A percentile compares a stretch with the other conserved stretches of the same genome.
phyloP scores from a whole-genome alignment of 345 rosid species.

The Erodium maritimum region DNA sequence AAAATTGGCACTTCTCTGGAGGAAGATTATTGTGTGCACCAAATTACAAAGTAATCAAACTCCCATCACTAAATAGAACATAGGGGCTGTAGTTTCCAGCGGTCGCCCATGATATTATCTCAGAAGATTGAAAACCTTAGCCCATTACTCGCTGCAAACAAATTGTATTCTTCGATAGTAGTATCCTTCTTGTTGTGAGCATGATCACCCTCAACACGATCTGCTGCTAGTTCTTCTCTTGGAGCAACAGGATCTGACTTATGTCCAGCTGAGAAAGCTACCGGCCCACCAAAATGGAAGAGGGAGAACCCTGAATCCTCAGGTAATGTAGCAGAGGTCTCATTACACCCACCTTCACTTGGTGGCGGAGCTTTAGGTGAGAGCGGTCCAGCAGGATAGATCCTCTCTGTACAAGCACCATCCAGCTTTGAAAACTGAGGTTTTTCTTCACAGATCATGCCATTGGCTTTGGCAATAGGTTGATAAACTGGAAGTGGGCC shows the following conservation, averaged over 20 bases:
- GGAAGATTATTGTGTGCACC: constrained; percentile 28
- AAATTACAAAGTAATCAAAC: constrained; percentile 25
- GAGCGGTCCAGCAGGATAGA: constrained; percentile 16
- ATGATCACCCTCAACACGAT: constrained; percentile 30
- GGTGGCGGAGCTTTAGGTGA: constrained; percentile 17
- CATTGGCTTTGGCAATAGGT: constrained; percentile 33
- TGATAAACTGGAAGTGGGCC: constrained; percentile 44
- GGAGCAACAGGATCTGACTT: constrained; percentile 20
- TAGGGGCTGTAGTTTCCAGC: no score
- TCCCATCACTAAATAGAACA: constrained; percentile 13
- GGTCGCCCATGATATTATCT: constrained; percentile 19
- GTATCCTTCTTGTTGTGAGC: constrained; percentile 39
- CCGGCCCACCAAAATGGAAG: constrained; percentile 86
- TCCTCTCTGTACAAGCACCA: constrained; percentile 26
- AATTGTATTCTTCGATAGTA: constrained; percentile 62
- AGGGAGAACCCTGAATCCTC: constrained; percentile 52
- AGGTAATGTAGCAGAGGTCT: constrained; percentile 16
- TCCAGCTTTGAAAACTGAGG: constrained; percentile 18
- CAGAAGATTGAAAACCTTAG: constrained; percentile 57
- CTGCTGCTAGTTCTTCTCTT: constrained; percentile 30
- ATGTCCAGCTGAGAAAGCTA: constrained; percentile 42
- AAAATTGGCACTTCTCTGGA: constrained; percentile 18
- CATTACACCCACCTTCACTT: constrained; percentile 23
- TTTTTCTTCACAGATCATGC: constrained; percentile 29
- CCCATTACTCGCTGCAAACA: constrained; percentile 68